These are phyloP conservation scores for Laburnicola sp. DNA, from an alignment of 2,329 filamentous ascomycete genomes.

Conservation along the genomic window DNA sequence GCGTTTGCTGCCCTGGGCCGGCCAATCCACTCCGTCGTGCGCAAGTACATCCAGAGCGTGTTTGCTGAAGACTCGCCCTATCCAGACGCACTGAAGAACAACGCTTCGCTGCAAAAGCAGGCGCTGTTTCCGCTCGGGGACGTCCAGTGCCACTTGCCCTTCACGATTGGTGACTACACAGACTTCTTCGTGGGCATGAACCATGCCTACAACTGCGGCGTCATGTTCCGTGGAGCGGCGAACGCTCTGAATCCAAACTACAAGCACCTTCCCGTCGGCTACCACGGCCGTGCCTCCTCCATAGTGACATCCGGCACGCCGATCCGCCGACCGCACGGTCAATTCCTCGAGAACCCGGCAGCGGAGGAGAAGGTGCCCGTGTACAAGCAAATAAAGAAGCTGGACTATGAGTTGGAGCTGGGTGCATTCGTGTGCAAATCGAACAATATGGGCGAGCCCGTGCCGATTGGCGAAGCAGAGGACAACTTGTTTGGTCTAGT, in stretches of 20 bases:
- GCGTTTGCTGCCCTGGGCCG: slow-evolving; percentile 73
- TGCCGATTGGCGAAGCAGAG: slow-evolving; percentile 66
- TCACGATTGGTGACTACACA: slow-evolving; percentile 80
- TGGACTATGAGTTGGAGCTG: slow-evolving; percentile 81
- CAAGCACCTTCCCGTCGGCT: slow-evolving; percentile 77
- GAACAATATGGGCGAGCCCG: slow-evolving; percentile 66
- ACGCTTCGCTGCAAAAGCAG: slow-evolving; percentile 59
- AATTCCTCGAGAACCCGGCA: slow-evolving; percentile 68
- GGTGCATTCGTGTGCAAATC: slow-evolving; percentile 71
- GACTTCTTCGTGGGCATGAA: slow-evolving; percentile 83
- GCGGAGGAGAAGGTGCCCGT: slow-evolving; percentile 64
- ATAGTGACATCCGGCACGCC: slow-evolving; percentile 74
- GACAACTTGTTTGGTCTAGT: slow-evolving; percentile 78
- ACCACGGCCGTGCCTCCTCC: slow-evolving; percentile 77
- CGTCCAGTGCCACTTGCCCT: slow-evolving; percentile 69
- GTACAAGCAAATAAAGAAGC: slow-evolving; percentile 64
- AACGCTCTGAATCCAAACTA: slow-evolving; percentile 82
- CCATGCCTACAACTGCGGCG: slow-evolving; percentile 74
- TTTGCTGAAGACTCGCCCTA: slow-evolving; percentile 63
- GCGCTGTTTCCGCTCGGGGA: slow-evolving; percentile 63
- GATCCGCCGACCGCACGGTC: slow-evolving; percentile 73
- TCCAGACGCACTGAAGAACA: slow-evolving; percentile 65
- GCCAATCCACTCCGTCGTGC: slow-evolving; percentile 67
- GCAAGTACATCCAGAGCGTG: slow-evolving; percentile 69
- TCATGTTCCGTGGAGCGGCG: slow-evolving; percentile 70